A percentile compares a stretch with the other conserved stretches of the same genome.
Evolutionary conservation across 2,329 filamentous ascomycete species (phyloP).

Genomic region (Aspergillus thermomutatus): DNA sequence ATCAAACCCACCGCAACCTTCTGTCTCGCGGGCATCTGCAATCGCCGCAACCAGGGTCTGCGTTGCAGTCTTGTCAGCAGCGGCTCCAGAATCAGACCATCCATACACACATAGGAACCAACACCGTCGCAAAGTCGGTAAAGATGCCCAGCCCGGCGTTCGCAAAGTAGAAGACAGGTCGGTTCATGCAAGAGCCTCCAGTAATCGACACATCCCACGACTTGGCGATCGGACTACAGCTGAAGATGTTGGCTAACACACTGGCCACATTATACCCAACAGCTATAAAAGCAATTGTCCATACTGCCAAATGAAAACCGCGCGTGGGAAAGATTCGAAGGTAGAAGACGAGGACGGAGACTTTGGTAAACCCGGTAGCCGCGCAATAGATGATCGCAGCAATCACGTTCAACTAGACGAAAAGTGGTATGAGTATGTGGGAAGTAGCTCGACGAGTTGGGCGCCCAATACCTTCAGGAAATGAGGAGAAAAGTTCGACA

Average conservation of each 20-base stretch:
- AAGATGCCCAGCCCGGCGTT: slow-evolving; percentile 27
- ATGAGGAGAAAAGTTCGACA: slow-evolving; percentile 15
- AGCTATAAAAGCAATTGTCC: slow-evolving; percentile 22
- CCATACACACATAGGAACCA: slow-evolving; percentile 27
- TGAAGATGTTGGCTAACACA: slow-evolving; percentile 25
- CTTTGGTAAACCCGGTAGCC: slow-evolving; percentile 28
- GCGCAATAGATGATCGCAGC: slow-evolving; percentile 29
- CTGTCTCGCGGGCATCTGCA: slow-evolving; percentile 29
- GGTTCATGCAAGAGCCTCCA: slow-evolving; percentile 22
- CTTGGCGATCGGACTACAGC: slow-evolving; percentile 24
- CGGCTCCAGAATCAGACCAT: too few species aligned
- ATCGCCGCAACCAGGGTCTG: slow-evolving; percentile 26
- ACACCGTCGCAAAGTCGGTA: slow-evolving; percentile 28
- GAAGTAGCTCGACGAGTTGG: not conserved
- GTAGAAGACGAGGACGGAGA: slow-evolving; percentile 30
- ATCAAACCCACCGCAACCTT: slow-evolving; percentile 28
- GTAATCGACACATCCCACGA: slow-evolving; percentile 23
- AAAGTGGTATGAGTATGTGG: not conserved
- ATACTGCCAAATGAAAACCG: slow-evolving; percentile 22
- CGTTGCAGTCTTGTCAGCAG: slow-evolving; percentile 4
- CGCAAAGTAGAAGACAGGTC: slow-evolving; percentile 28
- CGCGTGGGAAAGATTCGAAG: slow-evolving; percentile 28
- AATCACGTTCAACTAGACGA: slow-evolving; percentile 22
- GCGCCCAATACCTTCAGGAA: slow-evolving; percentile 20
- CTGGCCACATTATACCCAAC: slow-evolving; percentile 26